Conservation (phyloP, 2,329 filamentous ascomycete genomes). For the Curvularia sp. region DNA sequence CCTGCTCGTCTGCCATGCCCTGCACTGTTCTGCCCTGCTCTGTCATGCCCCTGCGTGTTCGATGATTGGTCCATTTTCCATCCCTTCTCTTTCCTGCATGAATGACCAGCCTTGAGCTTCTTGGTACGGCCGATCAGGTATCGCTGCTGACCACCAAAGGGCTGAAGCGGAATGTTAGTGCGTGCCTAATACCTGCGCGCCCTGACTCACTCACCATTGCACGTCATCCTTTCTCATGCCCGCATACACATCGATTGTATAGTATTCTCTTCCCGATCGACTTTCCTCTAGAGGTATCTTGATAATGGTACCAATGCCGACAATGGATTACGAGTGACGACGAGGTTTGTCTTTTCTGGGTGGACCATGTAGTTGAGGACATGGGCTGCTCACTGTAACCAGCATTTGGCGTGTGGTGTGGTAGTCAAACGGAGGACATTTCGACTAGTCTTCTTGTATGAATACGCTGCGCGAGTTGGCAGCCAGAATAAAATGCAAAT, state of each 20-base stretch:
- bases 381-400: slow-evolving; percentile 7
- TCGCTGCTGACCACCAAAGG: slow-evolving; percentile 8
- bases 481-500: slow-evolving; percentile 21
- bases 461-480: slow-evolving; percentile 23
- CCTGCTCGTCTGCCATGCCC: slow-evolving; percentile 13
- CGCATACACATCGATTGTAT: slow-evolving; percentile 30
- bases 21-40: slow-evolving; percentile 4
- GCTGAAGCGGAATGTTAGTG: slow-evolving; percentile 13
- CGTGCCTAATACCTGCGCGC: slow-evolving; percentile 16
- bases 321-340: slow-evolving; percentile 35
- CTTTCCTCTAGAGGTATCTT: slow-evolving; percentile 15
- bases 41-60: slow-evolving; percentile 8
- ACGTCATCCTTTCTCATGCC: slow-evolving; percentile 11
- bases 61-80: slow-evolving; percentile 13
- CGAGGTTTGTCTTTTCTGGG: slow-evolving; percentile 31
- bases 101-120: slow-evolving; percentile 16
- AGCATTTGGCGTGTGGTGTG: slow-evolving; percentile 16
- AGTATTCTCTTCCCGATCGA: slow-evolving; percentile 27
- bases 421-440: slow-evolving; percentile 11
- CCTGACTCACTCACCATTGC: slow-evolving; percentile 9
- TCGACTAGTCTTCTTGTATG: slow-evolving; percentile 25
- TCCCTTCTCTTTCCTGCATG: slow-evolving; percentile 18
- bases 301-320: slow-evolving; percentile 21
- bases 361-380: slow-evolving; percentile 16
- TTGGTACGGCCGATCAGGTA: slow-evolving; percentile 9